A percentile compares a stretch with the other conserved stretches of the same genome.
phyloP scores from a whole-genome alignment of 176 grass and related monocot genomes.

The Rhynchospora breviuscula region DNA sequence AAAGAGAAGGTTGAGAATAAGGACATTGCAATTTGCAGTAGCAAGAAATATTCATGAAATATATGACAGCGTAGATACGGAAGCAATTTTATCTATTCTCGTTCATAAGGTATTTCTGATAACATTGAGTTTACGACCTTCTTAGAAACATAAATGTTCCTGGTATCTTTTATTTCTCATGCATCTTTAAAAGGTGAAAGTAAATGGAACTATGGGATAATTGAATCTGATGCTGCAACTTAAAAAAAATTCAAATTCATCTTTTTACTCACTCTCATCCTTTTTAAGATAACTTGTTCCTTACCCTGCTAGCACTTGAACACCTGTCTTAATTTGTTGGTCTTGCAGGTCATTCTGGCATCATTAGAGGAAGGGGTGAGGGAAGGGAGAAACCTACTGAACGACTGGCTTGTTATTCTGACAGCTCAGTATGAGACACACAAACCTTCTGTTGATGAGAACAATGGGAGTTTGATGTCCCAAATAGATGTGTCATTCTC shows the following conservation, averaged over 20 bases:
- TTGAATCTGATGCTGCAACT: background rate
- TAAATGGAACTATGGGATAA: background rate
- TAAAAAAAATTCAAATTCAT: background rate
- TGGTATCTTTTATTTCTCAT: background rate
- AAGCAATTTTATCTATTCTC: conserved; percentile 82
- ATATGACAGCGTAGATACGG: conserved; percentile 79
- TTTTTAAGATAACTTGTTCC: conserved; percentile 7
- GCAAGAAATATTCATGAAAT: conserved; percentile 85
- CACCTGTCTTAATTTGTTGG: background rate
- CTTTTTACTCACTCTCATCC: conserved; percentile 7
- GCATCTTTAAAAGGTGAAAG: background rate
- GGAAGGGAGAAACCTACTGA: conserved; percentile 71
- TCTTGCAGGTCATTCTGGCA: conserved; percentile 76
- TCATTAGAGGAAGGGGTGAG: conserved; percentile 80
- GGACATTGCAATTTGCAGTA: conserved; percentile 68
- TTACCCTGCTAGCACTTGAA: background rate
- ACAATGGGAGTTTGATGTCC: conserved; percentile 31
- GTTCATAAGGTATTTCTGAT: conserved; percentile 83
- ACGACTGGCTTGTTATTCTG: conserved; percentile 87
- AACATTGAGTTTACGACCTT: conserved; percentile 10
- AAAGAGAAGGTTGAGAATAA: conserved; percentile 85
- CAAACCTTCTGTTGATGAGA: background rate
- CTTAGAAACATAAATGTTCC: background rate
- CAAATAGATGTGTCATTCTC: conserved; percentile 78
- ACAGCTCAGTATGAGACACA: conserved; percentile 56